These are phyloP conservation scores for Colletotrichum ledebouriae DNA, from an alignment of 2,329 filamentous ascomycete species.

Conservation along the genomic window DNA sequence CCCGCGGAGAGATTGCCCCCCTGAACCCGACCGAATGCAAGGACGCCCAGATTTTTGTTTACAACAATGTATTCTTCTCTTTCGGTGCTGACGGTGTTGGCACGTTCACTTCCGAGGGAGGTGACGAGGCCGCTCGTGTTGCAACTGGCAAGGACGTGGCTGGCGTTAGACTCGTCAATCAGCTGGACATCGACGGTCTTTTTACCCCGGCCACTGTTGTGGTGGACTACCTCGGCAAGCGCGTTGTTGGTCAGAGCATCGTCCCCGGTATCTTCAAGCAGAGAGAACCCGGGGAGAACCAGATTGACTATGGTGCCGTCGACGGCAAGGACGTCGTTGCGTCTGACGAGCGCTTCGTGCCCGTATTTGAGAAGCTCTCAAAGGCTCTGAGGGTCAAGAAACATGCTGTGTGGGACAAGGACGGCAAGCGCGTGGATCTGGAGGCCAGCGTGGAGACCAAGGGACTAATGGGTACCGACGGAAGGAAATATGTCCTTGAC, in stretches of 20 bases:
- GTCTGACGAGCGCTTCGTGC: slow-evolving; percentile 86
- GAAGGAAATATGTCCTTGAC: slow-evolving; percentile 96
- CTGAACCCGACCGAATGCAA: slow-evolving; percentile 93
- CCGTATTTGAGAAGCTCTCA: slow-evolving; percentile 90
- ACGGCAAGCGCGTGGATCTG: slow-evolving; percentile 87
- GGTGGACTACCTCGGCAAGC: slow-evolving; percentile 96
- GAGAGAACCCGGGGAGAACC: slow-evolving; percentile 95
- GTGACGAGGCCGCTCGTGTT: slow-evolving; percentile 94
- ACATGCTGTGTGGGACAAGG: slow-evolving; percentile 98
- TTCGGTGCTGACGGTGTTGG: slow-evolving; percentile 98
- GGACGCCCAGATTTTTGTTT: slow-evolving; percentile 98
- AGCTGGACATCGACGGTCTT: slow-evolving; percentile 93
- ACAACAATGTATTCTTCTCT: slow-evolving; percentile 99
- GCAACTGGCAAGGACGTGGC: slow-evolving; percentile 97
- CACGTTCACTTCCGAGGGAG: slow-evolving; percentile 95
- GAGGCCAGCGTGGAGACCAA: slow-evolving; percentile 98
- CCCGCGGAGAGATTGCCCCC: slow-evolving; percentile 90
- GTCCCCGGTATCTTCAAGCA: slow-evolving; percentile 99
- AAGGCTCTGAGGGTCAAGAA: slow-evolving; percentile 92
- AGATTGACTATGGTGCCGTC: slow-evolving; percentile 98
- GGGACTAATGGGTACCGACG: slow-evolving; percentile 95
- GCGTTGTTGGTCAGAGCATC: slow-evolving; percentile 96
- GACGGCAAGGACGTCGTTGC: slow-evolving; percentile 97
- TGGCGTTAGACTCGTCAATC: slow-evolving; percentile 94
- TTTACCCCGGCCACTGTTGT: slow-evolving; percentile 97